Evolutionary conservation across 257 asterid genomes (phyloP), one percentile per base, ranked within the genome.

Genomic region (Coffea eugenioides): DNA sequence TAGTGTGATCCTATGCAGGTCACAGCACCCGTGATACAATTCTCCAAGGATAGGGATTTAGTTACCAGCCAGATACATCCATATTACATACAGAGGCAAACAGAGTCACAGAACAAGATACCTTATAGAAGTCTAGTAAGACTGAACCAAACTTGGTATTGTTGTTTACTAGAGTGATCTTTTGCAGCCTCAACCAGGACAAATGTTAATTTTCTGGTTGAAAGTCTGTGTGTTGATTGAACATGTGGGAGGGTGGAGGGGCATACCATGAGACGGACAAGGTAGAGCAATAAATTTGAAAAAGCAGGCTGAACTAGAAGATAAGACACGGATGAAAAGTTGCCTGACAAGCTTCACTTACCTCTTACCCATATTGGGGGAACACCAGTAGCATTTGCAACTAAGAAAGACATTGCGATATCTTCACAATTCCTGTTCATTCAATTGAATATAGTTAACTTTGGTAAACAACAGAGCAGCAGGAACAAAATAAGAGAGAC

Each of bases 361-460:
- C 97, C 97, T 87, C 89, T 90, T 70, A 91, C 97, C 98, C 98
- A 93, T 75, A 93, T 86, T 51, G 98, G 97, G 84, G 96, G 96
- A 79, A 90, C 87, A 66, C 92, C 92, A 46, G 97, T 89, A 73
- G 93, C 95, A 88, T 93, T 92, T 71, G 98, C 98, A 36, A 94
- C 90, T 25, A 91, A 93, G 90, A 94, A 90, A 79, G 97, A 94
- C 97, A 94, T 92, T 18, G 97, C 98, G 82, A 92, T 94, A 87
- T 94, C 98, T 88, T 94, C 98, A 68, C 98, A 94, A 77, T 94
- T 94, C 87, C 97, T 92, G 86, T 77, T 69, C 71, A 79, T 77
- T 70, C 27, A 64, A 81, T 23, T 80, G 72, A 72, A 65, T 64
- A 68, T 62, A 66, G 79, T 59, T 64, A 69, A 79, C 43, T 20